A percentile compares a stretch with the other conserved stretches of the same genome.
Conservation (phyloP, 768 basidiomycete species). For the Arthromyces matolae region DNA sequence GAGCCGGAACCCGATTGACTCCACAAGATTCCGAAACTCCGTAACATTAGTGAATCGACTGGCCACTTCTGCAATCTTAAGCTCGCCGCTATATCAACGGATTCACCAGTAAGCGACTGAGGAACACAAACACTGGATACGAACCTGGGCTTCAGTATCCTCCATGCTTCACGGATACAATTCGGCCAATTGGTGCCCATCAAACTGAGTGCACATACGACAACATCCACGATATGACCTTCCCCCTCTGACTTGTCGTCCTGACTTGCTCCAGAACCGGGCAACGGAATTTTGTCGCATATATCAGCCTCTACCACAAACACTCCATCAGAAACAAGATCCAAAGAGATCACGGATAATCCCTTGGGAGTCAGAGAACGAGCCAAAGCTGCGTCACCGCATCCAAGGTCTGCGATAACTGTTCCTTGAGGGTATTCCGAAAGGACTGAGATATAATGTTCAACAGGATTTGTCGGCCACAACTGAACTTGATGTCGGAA, state of each 20-base stretch:
- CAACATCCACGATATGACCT: constrained; percentile 85
- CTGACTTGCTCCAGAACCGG: constrained; percentile 61
- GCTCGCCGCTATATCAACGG: constrained; percentile 57
- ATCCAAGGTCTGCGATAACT: constrained; percentile 90
- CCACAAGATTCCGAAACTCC: constrained; percentile 61
- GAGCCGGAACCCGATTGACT: constrained; percentile 70
- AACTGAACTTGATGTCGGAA: constrained; percentile 88
- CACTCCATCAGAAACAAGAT: constrained; percentile 68
- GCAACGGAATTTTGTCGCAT: constrained; percentile 74
- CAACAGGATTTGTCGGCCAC: constrained; percentile 95
- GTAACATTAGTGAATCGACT: constrained; percentile 73
- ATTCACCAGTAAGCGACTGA: constrained; percentile 7
- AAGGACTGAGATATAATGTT: constrained; percentile 68
- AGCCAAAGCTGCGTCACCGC: constrained; percentile 90
- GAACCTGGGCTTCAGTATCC: constrained; percentile 80
- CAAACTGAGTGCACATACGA: constrained; percentile 89
- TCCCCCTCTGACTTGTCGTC: constrained; percentile 41
- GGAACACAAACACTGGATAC: not conserved
- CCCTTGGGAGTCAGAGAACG: constrained; percentile 67
- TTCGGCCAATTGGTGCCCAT: constrained; percentile 98
- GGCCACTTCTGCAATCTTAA: constrained; percentile 87
- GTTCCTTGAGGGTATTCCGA: constrained; percentile 60
- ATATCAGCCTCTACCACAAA: constrained; percentile 92
- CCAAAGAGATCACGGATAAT: constrained; percentile 70
- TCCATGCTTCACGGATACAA: constrained; percentile 85